Evolutionary conservation across 2,329 filamentous ascomycete genomes (phyloP).

Genomic region (Ophiostoma populinum): DNA sequence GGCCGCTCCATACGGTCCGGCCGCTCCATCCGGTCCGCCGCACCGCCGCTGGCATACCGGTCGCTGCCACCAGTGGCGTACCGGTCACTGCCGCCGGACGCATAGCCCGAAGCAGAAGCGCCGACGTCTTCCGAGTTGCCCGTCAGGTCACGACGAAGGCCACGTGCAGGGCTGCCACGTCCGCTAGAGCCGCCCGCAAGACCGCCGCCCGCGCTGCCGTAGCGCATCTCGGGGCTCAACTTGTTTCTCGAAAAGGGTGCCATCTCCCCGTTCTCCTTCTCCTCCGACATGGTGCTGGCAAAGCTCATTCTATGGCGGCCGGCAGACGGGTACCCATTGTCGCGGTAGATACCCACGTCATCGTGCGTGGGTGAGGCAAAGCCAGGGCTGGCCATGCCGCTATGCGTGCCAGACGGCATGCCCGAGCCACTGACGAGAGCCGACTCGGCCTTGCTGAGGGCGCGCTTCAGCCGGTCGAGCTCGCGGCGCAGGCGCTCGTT

Average conservation of each 20-base stretch:
- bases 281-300: slow-evolving; percentile 50
- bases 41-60: too few species aligned
- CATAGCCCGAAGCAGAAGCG: slow-evolving; percentile 4
- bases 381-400: slow-evolving; percentile 16
- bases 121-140: slow-evolving; percentile 9
- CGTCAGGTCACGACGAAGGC: slow-evolving; percentile 24
- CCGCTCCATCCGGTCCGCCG: too few species aligned
- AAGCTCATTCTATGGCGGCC: slow-evolving; percentile 41
- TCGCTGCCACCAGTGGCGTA: background rate
- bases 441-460: slow-evolving; percentile 46
- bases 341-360: slow-evolving; percentile 42
- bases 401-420: slow-evolving; percentile 8
- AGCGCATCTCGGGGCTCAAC: slow-evolving; percentile 37
- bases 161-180: slow-evolving; percentile 40
- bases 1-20: too few species aligned
- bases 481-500: slow-evolving; percentile 75
- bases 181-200: slow-evolving; percentile 26
- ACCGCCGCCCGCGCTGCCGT: slow-evolving; percentile 23
- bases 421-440: slow-evolving; percentile 5
- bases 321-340: slow-evolving; percentile 23
- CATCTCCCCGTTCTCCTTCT: slow-evolving; percentile 54
- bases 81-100: background rate
- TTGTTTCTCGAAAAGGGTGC: slow-evolving; percentile 29
- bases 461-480: slow-evolving; percentile 83
- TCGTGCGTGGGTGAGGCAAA: slow-evolving; percentile 37